A percentile compares a stretch with the other conserved stretches of the same genome.
Conservation (phyloP, 345 rosid species). For the Hibiscus syriacus region DNA sequence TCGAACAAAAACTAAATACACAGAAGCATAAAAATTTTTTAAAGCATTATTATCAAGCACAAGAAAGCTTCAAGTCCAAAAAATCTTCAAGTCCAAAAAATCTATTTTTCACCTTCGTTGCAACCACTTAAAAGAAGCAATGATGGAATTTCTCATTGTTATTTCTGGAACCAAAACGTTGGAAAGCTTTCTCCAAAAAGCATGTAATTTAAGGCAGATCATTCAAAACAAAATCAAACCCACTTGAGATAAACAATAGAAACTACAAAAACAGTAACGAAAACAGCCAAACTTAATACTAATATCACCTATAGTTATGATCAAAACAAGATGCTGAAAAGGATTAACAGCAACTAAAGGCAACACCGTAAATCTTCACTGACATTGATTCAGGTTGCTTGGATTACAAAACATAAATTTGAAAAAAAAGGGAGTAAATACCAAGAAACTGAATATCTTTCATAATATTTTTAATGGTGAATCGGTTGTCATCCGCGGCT, state of each 20-base stretch:
- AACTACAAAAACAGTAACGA: neutral
- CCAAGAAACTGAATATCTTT: constrained; percentile 40
- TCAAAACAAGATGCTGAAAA: neutral
- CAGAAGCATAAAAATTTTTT: too few species aligned
- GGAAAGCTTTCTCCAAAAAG: neutral
- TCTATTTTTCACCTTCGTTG: too few species aligned
- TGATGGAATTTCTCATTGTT: neutral
- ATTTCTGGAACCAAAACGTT: neutral
- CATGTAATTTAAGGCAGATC: neutral
- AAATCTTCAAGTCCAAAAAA: too few species aligned
- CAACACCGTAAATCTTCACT: neutral
- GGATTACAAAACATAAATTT: neutral
- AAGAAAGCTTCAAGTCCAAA: neutral
- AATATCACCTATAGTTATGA: neutral
- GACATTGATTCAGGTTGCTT: neutral
- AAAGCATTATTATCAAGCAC: neutral
- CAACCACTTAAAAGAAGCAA: neutral
- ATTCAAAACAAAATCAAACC: neutral
- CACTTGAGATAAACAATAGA: neutral
- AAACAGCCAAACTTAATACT: neutral
- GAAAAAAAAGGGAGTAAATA: neutral
- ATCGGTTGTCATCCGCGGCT: constrained; percentile 21
- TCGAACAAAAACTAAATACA: neutral
- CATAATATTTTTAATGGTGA: constrained; percentile 34
- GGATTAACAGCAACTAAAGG: neutral